phyloP scores from a whole-genome alignment of 495 filamentous ascomycete species.

The Podospora pseudocomata region DNA sequence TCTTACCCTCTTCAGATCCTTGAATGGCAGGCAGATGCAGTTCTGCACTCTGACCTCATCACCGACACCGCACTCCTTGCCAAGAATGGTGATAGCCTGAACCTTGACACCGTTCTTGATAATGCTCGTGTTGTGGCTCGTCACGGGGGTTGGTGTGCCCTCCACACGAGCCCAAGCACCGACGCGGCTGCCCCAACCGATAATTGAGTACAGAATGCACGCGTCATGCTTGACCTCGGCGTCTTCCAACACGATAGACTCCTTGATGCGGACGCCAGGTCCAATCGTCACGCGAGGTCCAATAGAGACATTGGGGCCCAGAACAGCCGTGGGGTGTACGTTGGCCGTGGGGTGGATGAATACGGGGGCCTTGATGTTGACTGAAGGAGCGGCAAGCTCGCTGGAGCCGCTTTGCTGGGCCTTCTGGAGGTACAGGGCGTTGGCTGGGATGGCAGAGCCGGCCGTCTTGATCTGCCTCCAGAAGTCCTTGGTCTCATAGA shows the following conservation, averaged over 20 bases:
- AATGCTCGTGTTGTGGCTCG: conserved; percentile 88
- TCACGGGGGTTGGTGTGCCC: conserved; percentile 85
- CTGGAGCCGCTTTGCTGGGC: conserved; percentile 79
- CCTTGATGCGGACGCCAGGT: conserved; percentile 87
- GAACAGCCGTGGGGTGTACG: conserved; percentile 92
- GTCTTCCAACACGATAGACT: conserved; percentile 93
- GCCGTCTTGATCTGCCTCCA: conserved; percentile 99
- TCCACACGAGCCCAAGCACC: conserved; percentile 98
- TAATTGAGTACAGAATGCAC: conserved; percentile 92
- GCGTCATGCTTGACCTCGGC: conserved; percentile 96
- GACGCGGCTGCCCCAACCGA: conserved; percentile 94
- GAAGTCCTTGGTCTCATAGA: conserved; percentile 98
- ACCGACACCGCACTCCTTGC: conserved; percentile 91
- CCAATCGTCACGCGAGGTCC: conserved; percentile 82
- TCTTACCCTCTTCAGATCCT: conserved; percentile 96
- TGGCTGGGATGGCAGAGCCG: conserved; percentile 93
- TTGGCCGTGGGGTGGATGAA: conserved; percentile 94
- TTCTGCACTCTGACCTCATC: conserved; percentile 98
- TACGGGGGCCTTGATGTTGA: conserved; percentile 88
- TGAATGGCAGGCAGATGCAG: conserved; percentile 95
- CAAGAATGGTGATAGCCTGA: conserved; percentile 96
- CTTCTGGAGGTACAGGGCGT: conserved; percentile 95
- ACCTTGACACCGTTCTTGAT: conserved; percentile 98
- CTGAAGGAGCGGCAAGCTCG: conserved; percentile 79
- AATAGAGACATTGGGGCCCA: conserved; percentile 95